Evolutionary conservation across 805 yeast species (phyloP), one percentile per base, ranked within the genome.

Genomic region (Zygotorulaspora florentina): DNA sequence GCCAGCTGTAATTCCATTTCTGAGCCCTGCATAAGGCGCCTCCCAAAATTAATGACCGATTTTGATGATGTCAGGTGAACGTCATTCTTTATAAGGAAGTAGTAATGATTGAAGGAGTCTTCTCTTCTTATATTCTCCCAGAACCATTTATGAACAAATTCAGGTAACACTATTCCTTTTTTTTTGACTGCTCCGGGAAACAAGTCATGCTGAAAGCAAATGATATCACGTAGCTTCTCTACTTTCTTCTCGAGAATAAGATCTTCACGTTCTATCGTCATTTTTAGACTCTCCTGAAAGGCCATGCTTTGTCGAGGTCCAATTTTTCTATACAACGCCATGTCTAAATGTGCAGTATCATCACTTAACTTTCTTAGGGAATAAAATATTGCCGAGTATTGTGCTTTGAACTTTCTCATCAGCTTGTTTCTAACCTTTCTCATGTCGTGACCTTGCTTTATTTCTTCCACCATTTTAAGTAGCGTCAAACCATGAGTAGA

Each of bases 111-210:
- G 31, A 54, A 57, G 2, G 49, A 45, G 40, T 54, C 53, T 1
- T 51, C 34, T 15, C 40, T 47, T 4, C 53, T 36, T 13, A 59
- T 10, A 30, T 55, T 48, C 2, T 49, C 40, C 47, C 51, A 54
- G 43, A 63, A 61, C 67, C 66, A 64, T 25, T 48, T 33, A 40
- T 64, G 66, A 6, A 62, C 46, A 1, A 33, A 37, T 16, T 48
- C 46, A 11, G 65, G 61, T 9, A 63, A 34, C 17, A 47, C 39
- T 9, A 58, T 42, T 1, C 54, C 54, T 3, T 34, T 20, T 3
- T 43, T 45, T 3, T 38, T 30, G n/a, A 50, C 42, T 2, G 44
- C 25, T 3, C 39, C 33, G 2, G 61, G 57, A 36, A 50, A 55
- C 10, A 55, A 15, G 4, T 47, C 50, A 29, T 50, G 47, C 39